Evolutionary conservation across 2,329 filamentous ascomycete species (phyloP).

Genomic region (Colletotrichum cordylinicola): DNA sequence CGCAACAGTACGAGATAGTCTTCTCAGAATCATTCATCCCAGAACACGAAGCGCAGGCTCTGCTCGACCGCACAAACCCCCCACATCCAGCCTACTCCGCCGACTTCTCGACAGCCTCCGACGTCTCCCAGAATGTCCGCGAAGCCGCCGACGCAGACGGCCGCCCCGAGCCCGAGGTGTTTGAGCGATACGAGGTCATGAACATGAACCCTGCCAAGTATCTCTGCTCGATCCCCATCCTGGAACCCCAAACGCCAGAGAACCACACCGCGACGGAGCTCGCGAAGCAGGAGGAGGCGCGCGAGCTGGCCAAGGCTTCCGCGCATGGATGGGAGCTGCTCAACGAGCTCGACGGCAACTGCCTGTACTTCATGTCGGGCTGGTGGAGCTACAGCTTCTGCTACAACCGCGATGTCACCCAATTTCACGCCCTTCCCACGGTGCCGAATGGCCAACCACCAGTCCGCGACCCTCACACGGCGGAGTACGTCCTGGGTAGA

Average conservation of each 20-base stretch:
- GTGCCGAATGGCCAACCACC: constrained; percentile 74
- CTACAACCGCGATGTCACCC: constrained; percentile 84
- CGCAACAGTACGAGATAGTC: constrained; percentile 75
- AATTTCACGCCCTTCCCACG: constrained; percentile 84
- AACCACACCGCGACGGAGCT: constrained; percentile 72
- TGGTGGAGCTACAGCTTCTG: constrained; percentile 99
- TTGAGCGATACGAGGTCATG: constrained; percentile 74
- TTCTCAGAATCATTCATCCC: constrained; percentile 77
- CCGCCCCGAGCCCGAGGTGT: constrained; percentile 30
- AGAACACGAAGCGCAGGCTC: constrained; percentile 69
- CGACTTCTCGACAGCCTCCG: constrained; percentile 45
- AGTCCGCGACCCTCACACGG: constrained; percentile 75
- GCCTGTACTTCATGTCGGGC: constrained; percentile 81
- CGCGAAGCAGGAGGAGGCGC: constrained; percentile 76
- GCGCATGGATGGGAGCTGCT: constrained; percentile 82
- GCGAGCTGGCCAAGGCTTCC: constrained; percentile 79
- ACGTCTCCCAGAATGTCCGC: constrained; percentile 40
- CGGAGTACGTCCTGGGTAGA: constrained; percentile 78
- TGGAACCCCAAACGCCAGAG: constrained; percentile 61
- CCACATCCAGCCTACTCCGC: constrained; percentile 44
- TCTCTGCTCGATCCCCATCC: constrained; percentile 82
- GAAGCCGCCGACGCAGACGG: constrained; percentile 38
- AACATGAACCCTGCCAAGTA: constrained; percentile 73
- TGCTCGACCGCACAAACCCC: constrained; percentile 52
- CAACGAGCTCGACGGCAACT: constrained; percentile 76